These are phyloP conservation scores for Hypoxylon trugodes DNA, from an alignment of 495 filamentous ascomycete genomes.

Conservation along the genomic window DNA sequence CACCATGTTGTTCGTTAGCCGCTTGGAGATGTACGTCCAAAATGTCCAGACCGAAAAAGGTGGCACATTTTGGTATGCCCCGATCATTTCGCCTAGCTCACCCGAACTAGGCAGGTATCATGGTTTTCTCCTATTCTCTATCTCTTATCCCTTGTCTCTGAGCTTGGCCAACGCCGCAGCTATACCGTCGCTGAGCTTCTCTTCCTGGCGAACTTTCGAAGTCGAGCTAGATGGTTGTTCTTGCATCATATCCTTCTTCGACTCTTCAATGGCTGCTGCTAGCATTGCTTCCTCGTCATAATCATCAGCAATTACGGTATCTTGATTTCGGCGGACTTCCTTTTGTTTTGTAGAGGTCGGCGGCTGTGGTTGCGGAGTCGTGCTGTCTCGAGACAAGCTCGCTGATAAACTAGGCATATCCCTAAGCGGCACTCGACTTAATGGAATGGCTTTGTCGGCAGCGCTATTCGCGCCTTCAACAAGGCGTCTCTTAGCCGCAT, in stretches of 20 bases:
- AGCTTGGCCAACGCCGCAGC: constrained; percentile 63
- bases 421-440: constrained; percentile 48
- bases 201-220: constrained; percentile 35
- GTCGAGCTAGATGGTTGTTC: constrained; percentile 27
- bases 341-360: not conserved
- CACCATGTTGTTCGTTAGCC: constrained; percentile 1
- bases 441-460: constrained; percentile 50
- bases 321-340: constrained; percentile 5
- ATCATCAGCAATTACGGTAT: constrained; percentile 36
- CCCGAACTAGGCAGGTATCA: constrained; percentile 33
- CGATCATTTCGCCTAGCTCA: constrained; percentile 14
- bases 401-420: constrained; percentile 42
- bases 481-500: constrained; percentile 65
- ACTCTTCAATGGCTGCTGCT: constrained; percentile 56
- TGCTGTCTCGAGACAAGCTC: constrained; percentile 30
- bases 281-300: constrained; percentile 60
- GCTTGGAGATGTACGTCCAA: constrained; percentile 6
- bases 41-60: constrained; percentile 3
- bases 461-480: constrained; percentile 24
- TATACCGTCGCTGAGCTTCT: constrained; percentile 60
- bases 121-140: constrained; percentile 48
- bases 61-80: constrained; percentile 14
- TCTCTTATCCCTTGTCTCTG: constrained; percentile 56
- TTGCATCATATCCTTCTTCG: constrained; percentile 35
- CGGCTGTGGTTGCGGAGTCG: constrained; percentile 34